Conservation (phyloP, 768 basidiomycete species). For the Cystofilobasidium capitatum region DNA sequence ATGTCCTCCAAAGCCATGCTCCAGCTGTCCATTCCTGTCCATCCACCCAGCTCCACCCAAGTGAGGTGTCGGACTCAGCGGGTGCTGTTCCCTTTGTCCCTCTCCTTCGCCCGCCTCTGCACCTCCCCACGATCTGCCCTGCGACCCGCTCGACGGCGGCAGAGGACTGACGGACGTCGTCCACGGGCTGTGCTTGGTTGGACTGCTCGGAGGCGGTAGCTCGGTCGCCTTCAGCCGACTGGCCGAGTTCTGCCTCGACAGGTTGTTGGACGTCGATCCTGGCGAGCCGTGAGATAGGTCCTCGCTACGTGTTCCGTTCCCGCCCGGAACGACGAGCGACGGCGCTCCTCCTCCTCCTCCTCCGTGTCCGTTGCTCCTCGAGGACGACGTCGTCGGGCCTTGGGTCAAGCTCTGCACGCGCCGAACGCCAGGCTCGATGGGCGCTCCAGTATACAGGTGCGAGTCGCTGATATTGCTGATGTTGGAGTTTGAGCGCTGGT, state of each 20-base stretch:
- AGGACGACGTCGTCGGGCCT: background rate
- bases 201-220: slow-evolving; percentile 16
- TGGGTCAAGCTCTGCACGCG: slow-evolving; percentile 6
- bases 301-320: too few species aligned
- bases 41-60: background rate
- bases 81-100: background rate
- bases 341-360: background rate
- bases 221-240: background rate
- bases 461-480: slow-evolving; percentile 13
- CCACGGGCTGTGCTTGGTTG: slow-evolving; percentile 7
- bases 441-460: background rate
- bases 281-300: background rate
- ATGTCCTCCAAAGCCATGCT: background rate
- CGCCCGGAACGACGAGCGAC: too few species aligned
- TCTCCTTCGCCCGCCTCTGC: slow-evolving; percentile 11
- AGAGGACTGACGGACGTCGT: background rate
- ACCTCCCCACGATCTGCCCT: background rate
- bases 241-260: slow-evolving; percentile 4
- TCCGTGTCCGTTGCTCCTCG: background rate
- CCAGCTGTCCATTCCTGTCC: background rate
- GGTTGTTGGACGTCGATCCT: background rate
- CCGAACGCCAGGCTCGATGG: background rate
- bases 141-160: background rate
- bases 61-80: background rate
- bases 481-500: slow-evolving; percentile 6